Evolutionary conservation across 1,284 basidiomycete genomes (phyloP).

Genomic region (Ustilago lituana): DNA sequence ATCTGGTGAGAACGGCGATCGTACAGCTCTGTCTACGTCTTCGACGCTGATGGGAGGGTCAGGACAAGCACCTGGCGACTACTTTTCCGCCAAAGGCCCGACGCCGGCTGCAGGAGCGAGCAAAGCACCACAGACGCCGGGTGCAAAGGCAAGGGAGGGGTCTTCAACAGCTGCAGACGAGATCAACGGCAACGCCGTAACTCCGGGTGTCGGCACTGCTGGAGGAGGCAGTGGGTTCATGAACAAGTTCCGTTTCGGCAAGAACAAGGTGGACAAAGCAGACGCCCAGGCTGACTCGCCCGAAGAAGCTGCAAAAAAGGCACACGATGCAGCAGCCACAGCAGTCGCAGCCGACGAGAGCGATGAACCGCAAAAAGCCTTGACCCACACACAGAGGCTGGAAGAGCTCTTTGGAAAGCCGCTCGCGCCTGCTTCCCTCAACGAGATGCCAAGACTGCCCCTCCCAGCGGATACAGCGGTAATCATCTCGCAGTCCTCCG

Average conservation of each 20-base stretch:
- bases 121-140: constrained; percentile 14
- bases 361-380: constrained; percentile 5
- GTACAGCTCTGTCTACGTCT: constrained; percentile 22
- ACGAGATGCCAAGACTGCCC: constrained; percentile 77
- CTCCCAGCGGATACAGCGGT: constrained; percentile 77
- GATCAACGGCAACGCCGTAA: constrained; percentile 29
- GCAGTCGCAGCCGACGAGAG: neutral
- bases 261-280: constrained; percentile 39
- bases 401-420: constrained; percentile 77
- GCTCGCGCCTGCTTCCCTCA: constrained; percentile 76
- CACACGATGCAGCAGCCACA: constrained; percentile 10
- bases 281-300: constrained; percentile 16
- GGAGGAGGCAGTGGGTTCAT: constrained; percentile 44
- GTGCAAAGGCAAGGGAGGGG: constrained; percentile 15
- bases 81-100: constrained; percentile 43
- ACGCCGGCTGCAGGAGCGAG: neutral
- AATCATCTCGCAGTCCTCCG: constrained; percentile 83
- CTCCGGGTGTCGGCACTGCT: constrained; percentile 3
- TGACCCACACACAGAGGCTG: constrained; percentile 59
- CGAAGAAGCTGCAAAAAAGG: constrained; percentile 24
- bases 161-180: constrained; percentile 20
- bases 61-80: constrained; percentile 22
- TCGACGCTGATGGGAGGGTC: constrained; percentile 18
- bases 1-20: constrained; percentile 8
- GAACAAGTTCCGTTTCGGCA: constrained; percentile 51